Percentiles rank a stretch among this genome's conserved stretches.
Evolutionary conservation across 2,329 filamentous ascomycete genomes (phyloP).

Genomic region (Cytospora piceicola): DNA sequence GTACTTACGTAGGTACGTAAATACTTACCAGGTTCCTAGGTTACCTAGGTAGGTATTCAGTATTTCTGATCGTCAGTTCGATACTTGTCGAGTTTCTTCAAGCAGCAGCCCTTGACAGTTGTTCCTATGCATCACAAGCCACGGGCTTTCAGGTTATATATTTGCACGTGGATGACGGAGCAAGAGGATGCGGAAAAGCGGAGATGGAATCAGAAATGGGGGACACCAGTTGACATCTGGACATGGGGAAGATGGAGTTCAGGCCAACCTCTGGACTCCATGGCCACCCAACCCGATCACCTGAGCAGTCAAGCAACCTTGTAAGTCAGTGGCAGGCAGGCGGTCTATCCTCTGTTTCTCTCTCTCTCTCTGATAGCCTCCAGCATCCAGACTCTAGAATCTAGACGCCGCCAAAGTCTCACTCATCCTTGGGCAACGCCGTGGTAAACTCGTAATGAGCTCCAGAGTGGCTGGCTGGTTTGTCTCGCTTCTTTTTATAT

Average conservation of each 20-base stretch:
- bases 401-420: not conserved
- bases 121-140: not conserved
- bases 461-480: not conserved
- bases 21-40: too few relatives aligned
- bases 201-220: slow-evolving; percentile 6
- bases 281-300: too few relatives aligned
- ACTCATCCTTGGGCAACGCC: not conserved
- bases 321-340: too few relatives aligned
- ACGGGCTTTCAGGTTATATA: not conserved
- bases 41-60: too few relatives aligned
- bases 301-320: too few relatives aligned
- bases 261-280: not conserved
- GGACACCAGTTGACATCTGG: not conserved
- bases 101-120: not conserved
- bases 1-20: too few relatives aligned
- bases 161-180: slow-evolving; percentile 22
- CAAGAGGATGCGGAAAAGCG: slow-evolving; percentile 12
- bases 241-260: not conserved
- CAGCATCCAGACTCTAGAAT: not conserved
- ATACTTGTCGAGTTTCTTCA: not conserved
- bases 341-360: too few relatives aligned
- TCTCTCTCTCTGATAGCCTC: not conserved
- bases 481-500: slow-evolving; percentile 8
- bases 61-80: too few relatives aligned
- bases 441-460: slow-evolving; percentile 2